Evolutionary conservation across 1,139 yeast species (phyloP).

Genomic region (Pichia sp.): DNA sequence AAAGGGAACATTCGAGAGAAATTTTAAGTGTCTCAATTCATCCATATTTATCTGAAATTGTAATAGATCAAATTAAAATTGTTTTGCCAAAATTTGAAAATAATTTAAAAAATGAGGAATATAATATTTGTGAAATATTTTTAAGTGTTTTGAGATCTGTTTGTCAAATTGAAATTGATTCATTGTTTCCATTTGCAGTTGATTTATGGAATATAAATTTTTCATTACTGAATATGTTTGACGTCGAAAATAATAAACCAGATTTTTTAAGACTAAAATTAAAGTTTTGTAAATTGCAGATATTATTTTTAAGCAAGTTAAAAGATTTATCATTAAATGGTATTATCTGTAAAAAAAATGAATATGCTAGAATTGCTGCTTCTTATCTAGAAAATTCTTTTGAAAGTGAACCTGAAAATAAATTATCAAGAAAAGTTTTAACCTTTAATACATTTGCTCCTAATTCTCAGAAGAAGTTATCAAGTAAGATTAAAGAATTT

Average conservation of each 20-base stretch:
- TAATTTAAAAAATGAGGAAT: slow-evolving; percentile 21
- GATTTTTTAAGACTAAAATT: slow-evolving; percentile 41
- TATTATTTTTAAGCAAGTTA: slow-evolving; percentile 35
- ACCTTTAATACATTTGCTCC: slow-evolving; percentile 1
- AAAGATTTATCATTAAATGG: slow-evolving; percentile 43
- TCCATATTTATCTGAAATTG: slow-evolving; percentile 26
- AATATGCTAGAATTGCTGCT: slow-evolving; percentile 50
- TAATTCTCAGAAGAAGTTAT: slow-evolving; percentile 2
- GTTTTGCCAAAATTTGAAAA: slow-evolving; percentile 22
- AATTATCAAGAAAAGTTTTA: slow-evolving; percentile 4
- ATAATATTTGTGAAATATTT: slow-evolving; percentile 25
- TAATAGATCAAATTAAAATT: slow-evolving; percentile 18
- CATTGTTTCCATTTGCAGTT: slow-evolving; percentile 22
- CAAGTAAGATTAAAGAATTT: slow-evolving; percentile 18
- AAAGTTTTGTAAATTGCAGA: slow-evolving; percentile 42
- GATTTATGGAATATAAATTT: slow-evolving; percentile 24
- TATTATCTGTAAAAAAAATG: slow-evolving; percentile 53
- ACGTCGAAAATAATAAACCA: slow-evolving; percentile 30
- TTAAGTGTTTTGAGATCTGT: slow-evolving; percentile 25
- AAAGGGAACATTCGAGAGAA: slow-evolving; percentile 28
- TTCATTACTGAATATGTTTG: slow-evolving; percentile 19
- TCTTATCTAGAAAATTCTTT: slow-evolving; percentile 66
- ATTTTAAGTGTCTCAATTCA: slow-evolving; percentile 31
- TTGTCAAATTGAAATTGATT: slow-evolving; percentile 21
- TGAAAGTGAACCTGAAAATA: slow-evolving; percentile 20